phyloP scores from a whole-genome alignment of 352 stramenopile genomes.

The Pythium phragmiticola region DNA sequence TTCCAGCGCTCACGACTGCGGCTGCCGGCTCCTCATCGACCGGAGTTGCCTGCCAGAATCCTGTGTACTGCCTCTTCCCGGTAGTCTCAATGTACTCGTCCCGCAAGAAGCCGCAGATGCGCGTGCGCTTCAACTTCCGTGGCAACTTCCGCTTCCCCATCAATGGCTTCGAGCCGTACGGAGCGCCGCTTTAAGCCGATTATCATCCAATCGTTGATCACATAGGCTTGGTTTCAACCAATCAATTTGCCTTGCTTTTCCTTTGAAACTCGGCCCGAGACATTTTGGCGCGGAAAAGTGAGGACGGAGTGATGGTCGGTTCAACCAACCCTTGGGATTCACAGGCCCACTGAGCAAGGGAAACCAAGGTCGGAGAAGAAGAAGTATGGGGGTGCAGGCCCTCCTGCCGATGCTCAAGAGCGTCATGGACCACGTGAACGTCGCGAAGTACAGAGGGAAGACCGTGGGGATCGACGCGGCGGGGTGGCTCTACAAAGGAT shows the following conservation, averaged over 20 bases:
- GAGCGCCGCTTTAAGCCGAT: constrained; percentile 39
- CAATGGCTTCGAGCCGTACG: constrained; percentile 68
- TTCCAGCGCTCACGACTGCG: constrained; percentile 33
- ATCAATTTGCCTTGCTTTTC: constrained; percentile 4
- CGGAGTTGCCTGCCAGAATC: constrained; percentile 53
- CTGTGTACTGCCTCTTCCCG: constrained; percentile 58
- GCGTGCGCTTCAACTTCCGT: constrained; percentile 78
- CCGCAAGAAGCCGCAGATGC: constrained; percentile 64
- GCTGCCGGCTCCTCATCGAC: constrained; percentile 1
- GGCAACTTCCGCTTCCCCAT: constrained; percentile 69
- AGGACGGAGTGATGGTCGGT: constrained; percentile 24
- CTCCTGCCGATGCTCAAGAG: constrained; percentile 68
- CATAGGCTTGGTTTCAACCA: constrained; percentile 25
- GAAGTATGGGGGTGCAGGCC: constrained; percentile 39
- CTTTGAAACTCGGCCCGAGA: background rate
- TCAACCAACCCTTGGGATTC: constrained; percentile 9
- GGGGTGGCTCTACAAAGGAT: constrained; percentile 90
- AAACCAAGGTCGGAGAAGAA: background rate
- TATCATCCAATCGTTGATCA: constrained; percentile 28
- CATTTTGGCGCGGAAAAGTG: constrained; percentile 22
- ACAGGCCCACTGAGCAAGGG: background rate
- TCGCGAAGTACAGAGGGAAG: constrained; percentile 76
- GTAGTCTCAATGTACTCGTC: constrained; percentile 80
- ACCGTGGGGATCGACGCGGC: constrained; percentile 69
- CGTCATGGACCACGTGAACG: constrained; percentile 68